Base-by-base conservation (phyloP, 805 yeast species). In the Wickerhamomyces chaumierensis region DNA sequence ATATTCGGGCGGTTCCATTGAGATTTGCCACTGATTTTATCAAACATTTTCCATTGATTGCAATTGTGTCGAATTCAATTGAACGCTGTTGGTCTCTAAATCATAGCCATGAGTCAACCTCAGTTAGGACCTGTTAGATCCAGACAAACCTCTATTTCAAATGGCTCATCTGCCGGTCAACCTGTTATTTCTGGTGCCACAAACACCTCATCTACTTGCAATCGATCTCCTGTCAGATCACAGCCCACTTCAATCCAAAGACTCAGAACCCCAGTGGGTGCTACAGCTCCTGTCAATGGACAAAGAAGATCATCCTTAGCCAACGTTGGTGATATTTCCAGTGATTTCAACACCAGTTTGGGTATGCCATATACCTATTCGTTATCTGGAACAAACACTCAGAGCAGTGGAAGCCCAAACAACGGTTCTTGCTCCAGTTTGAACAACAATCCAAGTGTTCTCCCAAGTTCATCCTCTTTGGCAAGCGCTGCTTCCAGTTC, bases 341-440 rank as follows among this genome's bases (percentile, higher is more conserved):
- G 33, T 17, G 55, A 50, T n/a, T 35, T 47, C n/a, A 39, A 48
- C 2, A 37, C 50, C 0, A 43, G 42, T 28, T 35, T 48, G 9
- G 54, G 54, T 2, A 42, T 45, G 48, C 56, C 54, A 2, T 50
- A 48, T 36, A 18, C 45, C 1, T 38, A 34, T 31, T 19, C 42
- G 7, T 4, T 33, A 15, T 34, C 34, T 20, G 18, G 28, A 9
- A 31, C 31, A 2, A 21, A 15, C 25, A 18, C 14, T 16, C 17
- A 18, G 3, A 18, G 40, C 4, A 13, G 29, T 14, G 29, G 29
- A 9, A 25, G 29, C 14, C 33, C 33, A 5, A 31, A 12, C 13
- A 31, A 31, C 15, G 9, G 18, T 5, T 16, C 18, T 5, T 7
- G 6, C 15, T n/a, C 33, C 17, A 31, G 18, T 15, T 31, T 31